These are phyloP conservation scores for Termitomyces sp. DNA, from an alignment of 768 basidiomycete species.

Conservation along the genomic window DNA sequence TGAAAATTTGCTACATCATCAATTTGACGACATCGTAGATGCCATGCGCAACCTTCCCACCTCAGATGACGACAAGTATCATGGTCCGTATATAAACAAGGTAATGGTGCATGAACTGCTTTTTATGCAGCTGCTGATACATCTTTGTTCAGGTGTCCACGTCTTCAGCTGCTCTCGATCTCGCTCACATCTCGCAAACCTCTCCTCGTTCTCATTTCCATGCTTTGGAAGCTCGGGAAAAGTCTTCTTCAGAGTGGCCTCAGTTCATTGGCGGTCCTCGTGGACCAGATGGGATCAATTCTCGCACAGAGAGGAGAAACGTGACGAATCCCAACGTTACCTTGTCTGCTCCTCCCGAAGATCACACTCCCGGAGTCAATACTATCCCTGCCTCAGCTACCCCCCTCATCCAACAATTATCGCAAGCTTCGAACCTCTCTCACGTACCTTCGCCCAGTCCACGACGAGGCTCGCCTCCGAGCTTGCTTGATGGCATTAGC, in stretches of 20 bases:
- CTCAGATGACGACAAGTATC: conserved; percentile 86
- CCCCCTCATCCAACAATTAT: conserved; percentile 60
- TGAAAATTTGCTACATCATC: not conserved
- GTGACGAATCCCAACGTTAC: conserved; percentile 74
- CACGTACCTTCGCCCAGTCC: conserved; percentile 48
- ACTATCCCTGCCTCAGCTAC: conserved; percentile 55
- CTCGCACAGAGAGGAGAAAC: conserved; percentile 61
- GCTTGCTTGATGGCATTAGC: conserved; percentile 54
- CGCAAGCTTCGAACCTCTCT: conserved; percentile 39
- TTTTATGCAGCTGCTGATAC: not conserved
- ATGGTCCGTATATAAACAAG: conserved; percentile 58
- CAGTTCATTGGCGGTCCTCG: conserved; percentile 71
- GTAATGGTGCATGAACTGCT: conserved; percentile 31
- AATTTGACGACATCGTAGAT: conserved; percentile 40
- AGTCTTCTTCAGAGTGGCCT: conserved; percentile 92
- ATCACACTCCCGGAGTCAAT: conserved; percentile 38
- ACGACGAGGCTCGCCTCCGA: conserved; percentile 73
- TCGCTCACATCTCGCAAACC: conserved; percentile 85
- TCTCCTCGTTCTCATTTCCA: conserved; percentile 66
- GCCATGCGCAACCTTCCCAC: conserved; percentile 87
- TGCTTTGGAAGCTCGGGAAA: conserved; percentile 55
- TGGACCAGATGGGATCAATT: conserved; percentile 52
- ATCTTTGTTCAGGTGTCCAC: conserved; percentile 58
- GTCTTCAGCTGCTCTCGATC: conserved; percentile 89
- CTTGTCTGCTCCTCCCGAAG: conserved; percentile 52